Conservation (phyloP, 345 rosid species). For the Hibiscus syriacus region DNA sequence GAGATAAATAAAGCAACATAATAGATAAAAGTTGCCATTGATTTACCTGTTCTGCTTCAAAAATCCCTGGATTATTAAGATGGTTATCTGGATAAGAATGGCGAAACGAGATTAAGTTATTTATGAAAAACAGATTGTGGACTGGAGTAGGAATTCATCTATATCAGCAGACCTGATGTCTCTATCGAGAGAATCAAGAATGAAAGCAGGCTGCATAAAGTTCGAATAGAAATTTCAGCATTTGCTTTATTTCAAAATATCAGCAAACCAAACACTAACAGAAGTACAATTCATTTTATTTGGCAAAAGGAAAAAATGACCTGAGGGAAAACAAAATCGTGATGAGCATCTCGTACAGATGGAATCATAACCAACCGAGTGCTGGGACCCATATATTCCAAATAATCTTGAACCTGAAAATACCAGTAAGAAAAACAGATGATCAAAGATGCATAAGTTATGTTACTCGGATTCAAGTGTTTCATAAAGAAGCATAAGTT, state of each 20-base stretch:
- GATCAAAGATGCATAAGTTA: background rate
- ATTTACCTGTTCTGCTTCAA: conserved; percentile 71
- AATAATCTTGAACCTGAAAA: conserved; percentile 76
- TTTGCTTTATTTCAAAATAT: background rate
- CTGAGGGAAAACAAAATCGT: conserved; percentile 95
- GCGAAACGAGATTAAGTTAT: background rate
- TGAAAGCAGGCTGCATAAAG: conserved; percentile 68
- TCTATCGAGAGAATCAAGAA: conserved; percentile 38
- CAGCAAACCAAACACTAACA: background rate
- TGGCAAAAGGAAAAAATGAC: conserved; percentile 24
- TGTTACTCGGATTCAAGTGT: background rate
- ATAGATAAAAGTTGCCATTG: background rate
- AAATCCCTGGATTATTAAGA: conserved; percentile 73
- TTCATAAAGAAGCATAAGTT: background rate
- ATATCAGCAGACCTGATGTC: conserved; percentile 42
- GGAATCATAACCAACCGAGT: conserved; percentile 66
- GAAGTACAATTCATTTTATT: background rate
- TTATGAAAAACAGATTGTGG: background rate
- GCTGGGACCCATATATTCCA: conserved; percentile 64
- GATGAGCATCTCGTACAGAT: conserved; percentile 82
- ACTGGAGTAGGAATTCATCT: background rate
- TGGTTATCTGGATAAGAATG: conserved; percentile 39
- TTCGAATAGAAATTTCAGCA: conserved; percentile 7
- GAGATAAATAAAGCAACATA: conserved; percentile 1
- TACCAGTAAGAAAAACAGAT: background rate